Evolutionary conservation across 75 land plant genomes (phyloP), one percentile per base, ranked within the genome.

Genomic region (Larix kaempferi): DNA sequence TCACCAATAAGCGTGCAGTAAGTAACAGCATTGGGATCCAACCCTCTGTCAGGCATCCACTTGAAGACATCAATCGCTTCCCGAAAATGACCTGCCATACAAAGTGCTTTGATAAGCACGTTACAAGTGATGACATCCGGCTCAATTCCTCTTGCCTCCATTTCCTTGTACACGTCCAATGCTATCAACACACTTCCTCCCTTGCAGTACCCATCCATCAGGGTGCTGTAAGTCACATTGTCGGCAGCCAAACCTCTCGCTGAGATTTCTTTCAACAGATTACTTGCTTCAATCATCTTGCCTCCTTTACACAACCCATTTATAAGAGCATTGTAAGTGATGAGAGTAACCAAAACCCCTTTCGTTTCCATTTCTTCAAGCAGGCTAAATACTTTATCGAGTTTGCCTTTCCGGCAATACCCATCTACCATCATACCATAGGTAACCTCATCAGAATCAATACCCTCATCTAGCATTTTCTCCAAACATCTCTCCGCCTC

Each of bases 151-250:
- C 21, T 60, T 23, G 62, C n/a, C 66, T 84, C 85, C 84, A 84
- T 80, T 41, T 81, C 85, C 73, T 75, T 75, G 52, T 78, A 74
- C 10, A 80, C 54, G 2, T 56, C 60, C 52, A 80, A 69, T 17
- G 84, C 91, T n/a, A 83, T 64, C 35, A 87, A 83, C 37, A 86
- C 84, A 56, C 76, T 79, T 13, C 94, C 93, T 81, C 83, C 73
- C 71, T 75, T 85, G 33, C 83, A 82, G 75, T 89, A 93, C 21
- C 95, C 89, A 77, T 93, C 82, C 75, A 91, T 83, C 71, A 93
- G 72, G 12, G 86, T 86, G 72, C 93, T 87, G 78, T 82, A 93
- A n/a, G 90, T 87, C 59, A 81, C 84, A 25, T 84, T 84, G 26
- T 80, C 84, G 55, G 15, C 78, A 56, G 33, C 78, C 85, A 56